phyloP scores from a whole-genome alignment of 2,329 filamentous ascomycete genomes.

The Knoxdaviesia proteae region DNA sequence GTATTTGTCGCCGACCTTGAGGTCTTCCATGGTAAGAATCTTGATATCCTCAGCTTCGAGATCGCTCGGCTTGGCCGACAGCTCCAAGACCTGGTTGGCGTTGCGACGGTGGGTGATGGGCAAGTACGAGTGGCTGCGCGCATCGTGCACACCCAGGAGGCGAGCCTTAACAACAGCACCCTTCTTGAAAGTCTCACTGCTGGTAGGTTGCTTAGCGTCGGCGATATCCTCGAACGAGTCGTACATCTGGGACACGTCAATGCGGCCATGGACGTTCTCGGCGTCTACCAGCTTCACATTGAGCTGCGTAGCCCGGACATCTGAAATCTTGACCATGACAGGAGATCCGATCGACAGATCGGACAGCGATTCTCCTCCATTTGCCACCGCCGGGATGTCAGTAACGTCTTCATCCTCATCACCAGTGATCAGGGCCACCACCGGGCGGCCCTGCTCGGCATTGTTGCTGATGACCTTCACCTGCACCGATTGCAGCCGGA shows the following conservation, averaged over 20 bases:
- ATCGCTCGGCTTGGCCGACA: slow-evolving; percentile 60
- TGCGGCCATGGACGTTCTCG: slow-evolving; percentile 63
- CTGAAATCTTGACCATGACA: slow-evolving; percentile 59
- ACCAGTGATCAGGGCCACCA: slow-evolving; percentile 25
- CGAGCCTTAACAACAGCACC: slow-evolving; percentile 55
- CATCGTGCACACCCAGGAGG: slow-evolving; percentile 74
- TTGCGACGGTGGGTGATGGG: slow-evolving; percentile 73
- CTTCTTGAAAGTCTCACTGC: slow-evolving; percentile 36
- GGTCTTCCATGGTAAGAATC: slow-evolving; percentile 47
- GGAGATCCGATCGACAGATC: slow-evolving; percentile 56
- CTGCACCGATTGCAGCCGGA: slow-evolving; percentile 53
- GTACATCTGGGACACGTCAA: slow-evolving; percentile 81
- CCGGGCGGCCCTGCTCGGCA: slow-evolving; percentile 45
- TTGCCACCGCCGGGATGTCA: slow-evolving; percentile 27
- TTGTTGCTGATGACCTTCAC: slow-evolving; percentile 57
- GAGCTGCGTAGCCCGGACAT: slow-evolving; percentile 75
- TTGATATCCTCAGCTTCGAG: slow-evolving; percentile 22
- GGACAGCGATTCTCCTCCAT: too few relatives aligned
- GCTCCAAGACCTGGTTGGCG: slow-evolving; percentile 65
- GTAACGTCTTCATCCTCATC: slow-evolving; percentile 18
- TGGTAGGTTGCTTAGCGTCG: slow-evolving; percentile 63
- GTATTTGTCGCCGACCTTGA: slow-evolving; percentile 51
- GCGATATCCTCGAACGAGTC: slow-evolving; percentile 73
- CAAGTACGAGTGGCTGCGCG: slow-evolving; percentile 74
- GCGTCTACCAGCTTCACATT: slow-evolving; percentile 69